Percentiles rank a stretch among this genome's conserved stretches.
phyloP scores from a whole-genome alignment of 495 filamentous ascomycete species.

The Pyrenula aspistea region DNA sequence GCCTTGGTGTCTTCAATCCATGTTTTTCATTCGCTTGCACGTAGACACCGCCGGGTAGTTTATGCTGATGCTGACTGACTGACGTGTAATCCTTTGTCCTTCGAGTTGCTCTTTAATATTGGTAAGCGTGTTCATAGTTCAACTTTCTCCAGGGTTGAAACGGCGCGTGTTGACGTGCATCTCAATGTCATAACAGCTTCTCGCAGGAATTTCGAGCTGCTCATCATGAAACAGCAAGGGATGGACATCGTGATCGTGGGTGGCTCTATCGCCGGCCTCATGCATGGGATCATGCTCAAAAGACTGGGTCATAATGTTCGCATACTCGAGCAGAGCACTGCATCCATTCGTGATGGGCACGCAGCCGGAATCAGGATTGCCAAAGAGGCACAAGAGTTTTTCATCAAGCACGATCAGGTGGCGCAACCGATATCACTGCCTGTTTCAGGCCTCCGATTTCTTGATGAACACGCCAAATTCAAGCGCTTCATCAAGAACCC shows the following conservation, averaged over 20 bases:
- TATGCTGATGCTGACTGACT: too few species aligned
- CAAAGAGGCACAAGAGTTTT: slow-evolving; percentile 5
- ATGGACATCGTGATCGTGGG: slow-evolving; percentile 7
- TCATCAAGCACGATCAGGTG: slow-evolving; percentile 9
- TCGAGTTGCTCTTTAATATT: too few species aligned
- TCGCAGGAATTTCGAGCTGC: too few species aligned
- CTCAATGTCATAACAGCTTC: too few species aligned
- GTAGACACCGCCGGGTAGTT: too few species aligned
- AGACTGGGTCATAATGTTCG: slow-evolving; percentile 16
- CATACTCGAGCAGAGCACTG: slow-evolving; percentile 14
- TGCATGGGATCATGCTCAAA: slow-evolving; percentile 20
- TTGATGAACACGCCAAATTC: slow-evolving; percentile 1
- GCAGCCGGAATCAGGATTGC: slow-evolving; percentile 13
- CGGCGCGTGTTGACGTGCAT: too few species aligned
- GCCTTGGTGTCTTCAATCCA: too few species aligned
- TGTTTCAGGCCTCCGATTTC: slow-evolving; percentile 1
- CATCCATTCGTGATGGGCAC: slow-evolving; percentile 9
- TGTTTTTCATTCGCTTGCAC: too few species aligned
- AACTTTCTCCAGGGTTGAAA: too few species aligned
- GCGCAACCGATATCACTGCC: slow-evolving; percentile 3
- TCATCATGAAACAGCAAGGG: slow-evolving; percentile 5
- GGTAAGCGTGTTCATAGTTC: too few species aligned
- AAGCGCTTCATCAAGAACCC: background rate
- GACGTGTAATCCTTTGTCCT: too few species aligned
- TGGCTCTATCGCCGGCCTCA: slow-evolving; percentile 21